Evolutionary conservation across 1,284 basidiomycete species (phyloP), one percentile per base, ranked within the genome.

Genomic region (Fomitopsis pinicola): DNA sequence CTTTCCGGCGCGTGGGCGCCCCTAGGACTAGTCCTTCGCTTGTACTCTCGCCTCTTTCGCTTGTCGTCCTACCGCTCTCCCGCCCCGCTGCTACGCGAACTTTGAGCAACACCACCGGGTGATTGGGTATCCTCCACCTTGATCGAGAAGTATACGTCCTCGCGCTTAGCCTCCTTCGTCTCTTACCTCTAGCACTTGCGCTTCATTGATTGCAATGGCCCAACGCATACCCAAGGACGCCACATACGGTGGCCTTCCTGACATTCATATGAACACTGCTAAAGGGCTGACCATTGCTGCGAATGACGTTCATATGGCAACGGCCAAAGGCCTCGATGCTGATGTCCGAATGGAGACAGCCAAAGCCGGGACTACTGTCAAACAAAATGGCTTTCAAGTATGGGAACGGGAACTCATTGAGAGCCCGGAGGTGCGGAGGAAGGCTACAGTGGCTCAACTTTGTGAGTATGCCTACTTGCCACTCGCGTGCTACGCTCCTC

Each of bases 381-480:
- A 82, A 65, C 77, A 78, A 45, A 76, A 76, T 3, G 83, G 78
- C 3, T 81, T 91, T 59, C 83, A 88, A 72, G 75, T 87, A 59
- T 97, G 92, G 92, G 95, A 97, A 78, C 84, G 83, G 62, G 89
- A 94, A 69, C 78, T 96, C 40, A 71, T 97, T 52, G 88, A 91
- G 36, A 93, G 86, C 63, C 74, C 88, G 15, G 96, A 98, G 73
- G 89, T 97, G 59, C 92, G 87, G 73, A 85, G 95, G 59, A 97
- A 97, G 75, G 91, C 95, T 2, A 97, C 95, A 5, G 94, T 98
- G 12, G 95, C 95, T 28, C 96, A 98, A 72, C 85, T 98, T 50
- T 98, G 95, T 96, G 72, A 72, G 88, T 79, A 4, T 19, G 30
- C 14, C 48, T 42, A 40, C 15, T 19, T 35, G 35, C 30, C 53